These are phyloP conservation scores for Suhomyces canberraensis DNA, from an alignment of 805 yeast species.

Conservation along the genomic window DNA sequence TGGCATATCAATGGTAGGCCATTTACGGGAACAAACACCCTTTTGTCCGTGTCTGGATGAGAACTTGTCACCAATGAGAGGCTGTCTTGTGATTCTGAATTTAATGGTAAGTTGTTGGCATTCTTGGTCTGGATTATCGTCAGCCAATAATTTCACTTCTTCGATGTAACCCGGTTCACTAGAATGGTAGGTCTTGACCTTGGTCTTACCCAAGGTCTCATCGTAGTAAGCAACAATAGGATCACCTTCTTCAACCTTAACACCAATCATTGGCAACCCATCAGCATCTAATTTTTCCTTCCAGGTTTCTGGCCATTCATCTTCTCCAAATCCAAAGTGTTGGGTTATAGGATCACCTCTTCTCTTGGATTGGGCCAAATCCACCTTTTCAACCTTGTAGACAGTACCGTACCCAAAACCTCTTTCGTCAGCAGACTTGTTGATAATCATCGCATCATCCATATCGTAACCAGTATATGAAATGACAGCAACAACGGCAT, in stretches of 20 bases:
- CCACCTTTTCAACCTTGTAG: conserved; percentile 90
- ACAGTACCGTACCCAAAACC: conserved; percentile 98
- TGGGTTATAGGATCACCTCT: conserved; percentile 94
- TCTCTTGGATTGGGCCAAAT: conserved; percentile 70
- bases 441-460: conserved; percentile 99
- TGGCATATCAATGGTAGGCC: conserved; percentile 98
- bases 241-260: conserved; percentile 88
- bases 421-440: conserved; percentile 95
- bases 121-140: conserved; percentile 71
- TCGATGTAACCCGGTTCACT: conserved; percentile 93
- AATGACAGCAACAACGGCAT: conserved; percentile 98
- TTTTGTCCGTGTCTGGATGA: conserved; percentile 98
- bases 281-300: conserved; percentile 82
- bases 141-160: conserved; percentile 89
- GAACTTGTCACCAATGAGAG: conserved; percentile 95
- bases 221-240: conserved; percentile 92
- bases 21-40: conserved; percentile 97
- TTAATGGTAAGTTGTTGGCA: conserved; percentile 84
- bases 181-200: conserved; percentile 88
- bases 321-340: conserved; percentile 91
- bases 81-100: conserved; percentile 85
- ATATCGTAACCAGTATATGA: conserved; percentile 99
- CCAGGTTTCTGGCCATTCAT: conserved; percentile 92
- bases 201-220: conserved; percentile 86
- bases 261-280: conserved; percentile 90